phyloP scores from a whole-genome alignment of 1,284 basidiomycete species.

The Rhodotorula sp. region DNA sequence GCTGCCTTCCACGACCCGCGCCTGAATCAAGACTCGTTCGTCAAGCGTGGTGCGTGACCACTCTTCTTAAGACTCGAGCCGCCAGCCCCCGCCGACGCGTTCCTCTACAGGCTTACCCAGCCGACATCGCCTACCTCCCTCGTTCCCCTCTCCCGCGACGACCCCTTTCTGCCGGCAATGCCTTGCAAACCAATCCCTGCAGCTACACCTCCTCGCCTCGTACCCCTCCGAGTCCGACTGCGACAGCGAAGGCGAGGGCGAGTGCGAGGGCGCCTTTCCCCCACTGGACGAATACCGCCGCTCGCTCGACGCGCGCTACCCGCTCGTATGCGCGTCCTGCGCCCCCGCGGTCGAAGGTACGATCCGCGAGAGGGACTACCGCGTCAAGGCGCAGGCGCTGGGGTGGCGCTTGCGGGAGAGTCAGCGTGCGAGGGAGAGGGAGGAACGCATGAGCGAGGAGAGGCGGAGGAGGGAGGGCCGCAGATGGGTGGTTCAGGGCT shows the following conservation, averaged over 20 bases:
- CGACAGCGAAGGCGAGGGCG: conserved; percentile 44
- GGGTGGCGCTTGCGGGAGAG: conserved; percentile 37
- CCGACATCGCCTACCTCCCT: conserved; percentile 44
- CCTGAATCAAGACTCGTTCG: conserved; percentile 70
- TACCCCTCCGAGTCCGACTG: conserved; percentile 66
- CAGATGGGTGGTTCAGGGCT: conserved; percentile 1
- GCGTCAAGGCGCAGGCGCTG: conserved; percentile 76
- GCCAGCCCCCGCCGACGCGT: conserved; percentile 4
- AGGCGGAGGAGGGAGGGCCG: background rate
- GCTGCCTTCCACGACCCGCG: conserved; percentile 81
- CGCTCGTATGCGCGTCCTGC: conserved; percentile 76
- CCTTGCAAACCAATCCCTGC: conserved; percentile 82
- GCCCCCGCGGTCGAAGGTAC: conserved; percentile 75
- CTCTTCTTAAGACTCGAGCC: no score
- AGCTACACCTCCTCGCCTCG: conserved; percentile 80
- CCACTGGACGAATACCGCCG: conserved; percentile 67
- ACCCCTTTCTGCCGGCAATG: conserved; percentile 78
- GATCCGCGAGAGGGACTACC: conserved; percentile 71
- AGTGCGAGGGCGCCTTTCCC: conserved; percentile 62
- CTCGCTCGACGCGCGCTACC: conserved; percentile 76
- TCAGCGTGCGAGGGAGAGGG: background rate
- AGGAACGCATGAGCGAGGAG: conserved; percentile 6
- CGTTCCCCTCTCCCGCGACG: conserved; percentile 40
- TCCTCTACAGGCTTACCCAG: conserved; percentile 33
- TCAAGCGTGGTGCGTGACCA: conserved; percentile 65